A percentile compares a stretch with the other conserved stretches of the same genome.
phyloP scores from a whole-genome alignment of 1,139 yeast genomes.

The Hyphopichia burtonii region DNA sequence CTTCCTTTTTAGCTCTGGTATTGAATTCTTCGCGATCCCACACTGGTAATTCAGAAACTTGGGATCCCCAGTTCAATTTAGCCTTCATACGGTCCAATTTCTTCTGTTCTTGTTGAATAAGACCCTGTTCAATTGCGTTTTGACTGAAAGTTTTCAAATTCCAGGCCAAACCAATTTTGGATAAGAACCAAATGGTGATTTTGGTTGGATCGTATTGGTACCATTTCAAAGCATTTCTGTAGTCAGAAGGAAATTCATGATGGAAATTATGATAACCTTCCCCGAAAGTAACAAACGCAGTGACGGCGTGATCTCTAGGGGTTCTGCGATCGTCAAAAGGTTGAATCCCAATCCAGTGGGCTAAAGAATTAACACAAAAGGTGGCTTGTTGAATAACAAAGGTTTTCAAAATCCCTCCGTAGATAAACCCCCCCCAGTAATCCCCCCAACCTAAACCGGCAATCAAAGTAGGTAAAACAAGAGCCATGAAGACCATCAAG shows the following conservation, averaged over 20 bases:
- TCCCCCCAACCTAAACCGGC: constrained; percentile 88
- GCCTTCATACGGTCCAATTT: constrained; percentile 80
- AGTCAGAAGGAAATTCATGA: constrained; percentile 98
- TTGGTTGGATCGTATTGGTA: constrained; percentile 98
- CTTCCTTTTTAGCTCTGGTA: constrained; percentile 56
- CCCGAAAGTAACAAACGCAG: constrained; percentile 95
- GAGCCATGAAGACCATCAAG: constrained; percentile 65
- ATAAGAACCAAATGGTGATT: constrained; percentile 65
- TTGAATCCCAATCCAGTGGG: constrained; percentile 97
- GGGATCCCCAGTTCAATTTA: constrained; percentile 89
- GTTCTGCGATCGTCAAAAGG: constrained; percentile 98
- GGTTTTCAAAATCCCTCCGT: constrained; percentile 84
- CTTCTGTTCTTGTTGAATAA: constrained; percentile 95
- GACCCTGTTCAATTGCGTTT: constrained; percentile 94
- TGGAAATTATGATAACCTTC: constrained; percentile 99
- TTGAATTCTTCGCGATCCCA: constrained; percentile 86
- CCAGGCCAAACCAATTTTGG: constrained; percentile 82
- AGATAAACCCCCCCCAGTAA: constrained; percentile 87
- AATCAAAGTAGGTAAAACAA: constrained; percentile 69
- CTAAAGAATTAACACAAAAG: constrained; percentile 96
- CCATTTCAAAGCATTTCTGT: constrained; percentile 97
- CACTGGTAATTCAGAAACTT: constrained; percentile 80
- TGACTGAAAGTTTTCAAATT: constrained; percentile 91
- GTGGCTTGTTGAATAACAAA: constrained; percentile 94
- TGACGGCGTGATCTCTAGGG: constrained; percentile 92